phyloP scores from a whole-genome alignment of 1,284 basidiomycete genomes.

The Cryptococcus hybrid region DNA sequence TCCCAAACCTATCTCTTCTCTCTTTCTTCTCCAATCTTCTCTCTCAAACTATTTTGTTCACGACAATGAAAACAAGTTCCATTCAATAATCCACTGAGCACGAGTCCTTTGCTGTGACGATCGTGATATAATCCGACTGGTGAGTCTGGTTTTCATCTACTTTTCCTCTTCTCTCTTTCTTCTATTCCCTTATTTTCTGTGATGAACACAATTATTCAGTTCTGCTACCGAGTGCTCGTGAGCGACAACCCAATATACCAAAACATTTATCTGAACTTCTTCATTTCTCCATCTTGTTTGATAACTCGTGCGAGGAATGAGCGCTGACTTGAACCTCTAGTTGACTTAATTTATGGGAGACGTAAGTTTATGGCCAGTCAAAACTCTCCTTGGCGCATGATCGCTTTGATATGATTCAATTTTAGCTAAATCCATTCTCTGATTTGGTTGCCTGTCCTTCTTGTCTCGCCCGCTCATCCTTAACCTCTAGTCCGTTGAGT shows the following conservation, averaged over 20 bases:
- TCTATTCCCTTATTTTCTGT: conserved; percentile 7
- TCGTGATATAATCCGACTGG: conserved; percentile 2
- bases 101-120: conserved; percentile 11
- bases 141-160: not conserved
- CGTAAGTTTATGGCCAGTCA: conserved; percentile 5
- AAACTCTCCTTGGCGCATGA: not conserved
- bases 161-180: not conserved
- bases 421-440: conserved; percentile 53
- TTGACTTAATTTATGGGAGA: not conserved
- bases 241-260: conserved; percentile 47
- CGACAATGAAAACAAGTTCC: conserved; percentile 2
- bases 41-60: conserved; percentile 4
- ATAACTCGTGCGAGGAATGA: not conserved
- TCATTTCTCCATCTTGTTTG: not conserved
- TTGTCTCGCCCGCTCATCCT: conserved; percentile 20
- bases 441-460: conserved; percentile 27
- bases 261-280: conserved; percentile 35
- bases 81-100: conserved; percentile 2
- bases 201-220: conserved; percentile 47
- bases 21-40: conserved; percentile 4
- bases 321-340: conserved; percentile 4
- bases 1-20: not conserved
- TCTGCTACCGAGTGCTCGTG: conserved; percentile 51
- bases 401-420: conserved; percentile 44
- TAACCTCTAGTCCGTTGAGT: conserved; percentile 18